Evolutionary conservation across 371 early-diverging fungal genomes (phyloP).

Genomic region (Mortierella sp.): DNA sequence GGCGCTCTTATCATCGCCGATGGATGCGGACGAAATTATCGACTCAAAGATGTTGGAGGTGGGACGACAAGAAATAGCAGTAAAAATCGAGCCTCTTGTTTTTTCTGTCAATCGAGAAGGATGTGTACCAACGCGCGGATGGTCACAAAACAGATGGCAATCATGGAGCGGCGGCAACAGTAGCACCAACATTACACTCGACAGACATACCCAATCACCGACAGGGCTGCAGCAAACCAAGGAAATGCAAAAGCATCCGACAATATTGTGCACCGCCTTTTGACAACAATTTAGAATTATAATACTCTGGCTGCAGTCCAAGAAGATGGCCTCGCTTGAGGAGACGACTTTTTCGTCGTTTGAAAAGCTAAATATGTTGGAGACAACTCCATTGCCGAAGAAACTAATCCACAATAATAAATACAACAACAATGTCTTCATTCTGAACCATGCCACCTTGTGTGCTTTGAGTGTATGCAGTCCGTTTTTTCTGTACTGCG

Average conservation of each 20-base stretch:
- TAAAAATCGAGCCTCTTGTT: neutral
- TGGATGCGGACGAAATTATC: neutral
- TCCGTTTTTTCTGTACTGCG: too few relatives aligned
- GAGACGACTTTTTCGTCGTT: neutral
- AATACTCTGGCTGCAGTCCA: neutral
- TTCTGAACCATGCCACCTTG: too few relatives aligned
- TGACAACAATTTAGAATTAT: neutral
- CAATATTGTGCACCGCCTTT: neutral
- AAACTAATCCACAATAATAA: too few relatives aligned
- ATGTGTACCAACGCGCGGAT: neutral
- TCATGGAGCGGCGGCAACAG: neutral
- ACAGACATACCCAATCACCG: neutral
- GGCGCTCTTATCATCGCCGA: neutral
- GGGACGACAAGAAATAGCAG: neutral
- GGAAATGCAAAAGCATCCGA: too few relatives aligned
- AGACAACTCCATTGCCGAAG: neutral
- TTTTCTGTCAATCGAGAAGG: neutral
- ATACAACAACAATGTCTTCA: too few relatives aligned
- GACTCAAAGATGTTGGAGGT: neutral
- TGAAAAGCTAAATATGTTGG: neutral
- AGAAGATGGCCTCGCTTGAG: neutral
- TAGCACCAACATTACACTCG: neutral
- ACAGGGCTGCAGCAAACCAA: too few relatives aligned
- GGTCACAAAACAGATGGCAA: neutral
- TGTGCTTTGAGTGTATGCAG: too few relatives aligned